Evolutionary conservation across 2,329 filamentous ascomycete species (phyloP).

Genomic region (Aspergillus fumigatiaffinis): DNA sequence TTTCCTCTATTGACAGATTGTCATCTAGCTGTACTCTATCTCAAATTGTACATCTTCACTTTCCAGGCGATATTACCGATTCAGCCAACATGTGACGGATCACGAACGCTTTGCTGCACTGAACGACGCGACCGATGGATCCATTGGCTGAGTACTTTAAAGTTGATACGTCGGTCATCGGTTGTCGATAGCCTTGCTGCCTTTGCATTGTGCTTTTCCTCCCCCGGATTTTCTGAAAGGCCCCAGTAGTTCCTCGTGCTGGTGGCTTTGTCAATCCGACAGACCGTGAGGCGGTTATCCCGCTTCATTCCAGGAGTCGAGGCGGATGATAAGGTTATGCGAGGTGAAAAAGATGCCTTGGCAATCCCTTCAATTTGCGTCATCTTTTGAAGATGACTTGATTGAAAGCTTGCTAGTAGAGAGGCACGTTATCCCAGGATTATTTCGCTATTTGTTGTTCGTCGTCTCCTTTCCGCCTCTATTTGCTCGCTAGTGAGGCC

Average conservation of each 20-base stretch:
- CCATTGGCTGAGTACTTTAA: not conserved
- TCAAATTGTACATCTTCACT: not conserved
- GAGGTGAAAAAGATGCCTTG: not conserved
- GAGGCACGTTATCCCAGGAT: not conserved
- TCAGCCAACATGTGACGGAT: not conserved
- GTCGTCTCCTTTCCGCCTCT: not conserved
- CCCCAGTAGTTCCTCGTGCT: not conserved
- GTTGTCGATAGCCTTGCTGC: not conserved
- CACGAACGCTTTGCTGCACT: not conserved
- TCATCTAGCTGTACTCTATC: not conserved
- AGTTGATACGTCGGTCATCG: not conserved
- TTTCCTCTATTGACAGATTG: not conserved
- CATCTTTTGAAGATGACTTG: not conserved
- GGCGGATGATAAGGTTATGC: no score
- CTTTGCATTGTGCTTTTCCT: slow-evolving; percentile 1
- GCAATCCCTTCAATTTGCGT: not conserved
- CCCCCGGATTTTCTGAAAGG: not conserved
- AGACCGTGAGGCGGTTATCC: not conserved
- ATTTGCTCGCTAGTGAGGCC: not conserved
- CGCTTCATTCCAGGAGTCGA: not conserved
- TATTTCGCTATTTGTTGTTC: not conserved
- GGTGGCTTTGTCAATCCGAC: not conserved
- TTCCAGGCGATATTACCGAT: not conserved
- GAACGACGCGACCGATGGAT: not conserved
- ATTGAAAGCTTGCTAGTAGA: not conserved